A percentile compares a stretch with the other conserved stretches of the same genome.
Evolutionary conservation across 352 stramenopile species (phyloP).

Genomic region (Globisporangium emineosum): DNA sequence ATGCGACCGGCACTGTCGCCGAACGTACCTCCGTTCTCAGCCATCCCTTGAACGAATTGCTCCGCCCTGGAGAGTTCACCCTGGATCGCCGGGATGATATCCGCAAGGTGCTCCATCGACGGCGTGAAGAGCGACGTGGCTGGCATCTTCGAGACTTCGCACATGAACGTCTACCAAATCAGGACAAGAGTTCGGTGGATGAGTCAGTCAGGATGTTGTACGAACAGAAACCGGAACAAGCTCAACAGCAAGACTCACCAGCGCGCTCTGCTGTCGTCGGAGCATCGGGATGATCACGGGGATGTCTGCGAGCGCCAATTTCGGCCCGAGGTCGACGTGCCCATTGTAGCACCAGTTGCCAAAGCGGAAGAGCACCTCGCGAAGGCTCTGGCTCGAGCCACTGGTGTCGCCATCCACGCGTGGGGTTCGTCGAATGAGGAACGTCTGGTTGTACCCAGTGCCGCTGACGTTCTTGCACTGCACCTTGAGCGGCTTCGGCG

Average conservation of each 20-base stretch:
- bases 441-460: conserved; percentile 81
- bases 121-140: conserved; percentile 86
- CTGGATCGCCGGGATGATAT: conserved; percentile 82
- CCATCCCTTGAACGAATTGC: conserved; percentile 72
- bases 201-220: background rate
- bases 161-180: conserved; percentile 81
- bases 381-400: conserved; percentile 39
- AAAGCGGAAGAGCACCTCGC: conserved; percentile 94
- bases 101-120: conserved; percentile 85
- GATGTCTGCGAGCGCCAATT: conserved; percentile 89
- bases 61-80: conserved; percentile 83
- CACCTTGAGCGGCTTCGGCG: conserved; percentile 75
- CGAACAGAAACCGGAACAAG: background rate
- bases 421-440: conserved; percentile 73
- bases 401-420: conserved; percentile 24
- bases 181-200: background rate
- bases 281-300: conserved; percentile 93
- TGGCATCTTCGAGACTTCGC: conserved; percentile 88
- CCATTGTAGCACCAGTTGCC: conserved; percentile 95
- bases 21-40: conserved; percentile 14
- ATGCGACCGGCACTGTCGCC: conserved; percentile 47
- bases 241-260: conserved; percentile 41
- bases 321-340: conserved; percentile 87
- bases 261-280: conserved; percentile 88
- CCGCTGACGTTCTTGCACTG: conserved; percentile 84